Evolutionary conservation across 495 filamentous ascomycete genomes (phyloP).

Genomic region (Bacidia gigantensis): DNA sequence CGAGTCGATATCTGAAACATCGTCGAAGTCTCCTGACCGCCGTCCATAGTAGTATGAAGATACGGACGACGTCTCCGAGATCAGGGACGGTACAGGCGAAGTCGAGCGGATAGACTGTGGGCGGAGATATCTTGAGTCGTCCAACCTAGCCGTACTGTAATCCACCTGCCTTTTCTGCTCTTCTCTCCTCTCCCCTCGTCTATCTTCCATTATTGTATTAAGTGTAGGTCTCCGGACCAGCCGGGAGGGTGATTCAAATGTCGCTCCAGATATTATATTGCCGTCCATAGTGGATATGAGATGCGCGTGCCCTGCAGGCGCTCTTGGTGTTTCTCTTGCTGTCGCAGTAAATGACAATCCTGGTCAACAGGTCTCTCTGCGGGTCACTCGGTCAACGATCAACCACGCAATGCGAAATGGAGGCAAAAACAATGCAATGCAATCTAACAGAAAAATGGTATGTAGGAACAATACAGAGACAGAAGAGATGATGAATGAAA

Average conservation of each 20-base stretch:
- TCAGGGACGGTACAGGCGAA: constrained; percentile 35
- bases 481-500: constrained; percentile 19
- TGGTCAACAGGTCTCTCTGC: constrained; percentile 30
- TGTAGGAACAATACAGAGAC: constrained; percentile 13
- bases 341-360: constrained; percentile 15
- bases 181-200: constrained; percentile 39
- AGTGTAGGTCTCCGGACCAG: constrained; percentile 57
- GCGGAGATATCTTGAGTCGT: constrained; percentile 28
- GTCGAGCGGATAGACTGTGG: constrained; percentile 26
- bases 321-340: neutral
- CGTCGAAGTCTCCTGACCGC: constrained; percentile 57
- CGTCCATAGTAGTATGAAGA: constrained; percentile 30
- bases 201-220: constrained; percentile 82
- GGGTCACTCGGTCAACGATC: constrained; percentile 29
- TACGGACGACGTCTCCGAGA: constrained; percentile 25
- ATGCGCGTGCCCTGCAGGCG: constrained; percentile 18
- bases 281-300: constrained; percentile 38
- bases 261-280: constrained; percentile 44
- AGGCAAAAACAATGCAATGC: constrained; percentile 7
- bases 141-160: constrained; percentile 9
- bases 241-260: constrained; percentile 50
- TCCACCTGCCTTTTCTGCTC: constrained; percentile 9
- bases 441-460: constrained; percentile 11
- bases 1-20: constrained; percentile 64
- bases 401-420: constrained; percentile 10